Conservation (phyloP, 352 stramenopile genomes). For the Aphanomyces euteiches region DNA sequence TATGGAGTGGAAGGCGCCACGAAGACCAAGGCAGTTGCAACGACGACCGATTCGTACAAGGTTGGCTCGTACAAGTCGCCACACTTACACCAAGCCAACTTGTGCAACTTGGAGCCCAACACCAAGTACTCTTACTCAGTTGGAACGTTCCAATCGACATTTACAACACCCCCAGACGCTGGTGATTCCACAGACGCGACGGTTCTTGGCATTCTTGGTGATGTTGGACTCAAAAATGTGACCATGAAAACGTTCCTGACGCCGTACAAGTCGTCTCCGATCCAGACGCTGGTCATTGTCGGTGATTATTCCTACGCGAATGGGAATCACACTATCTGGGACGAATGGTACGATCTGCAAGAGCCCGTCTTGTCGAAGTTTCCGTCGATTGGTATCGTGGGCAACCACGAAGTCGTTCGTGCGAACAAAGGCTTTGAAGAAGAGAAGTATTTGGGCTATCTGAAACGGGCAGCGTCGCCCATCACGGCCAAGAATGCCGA, state of each 20-base stretch:
- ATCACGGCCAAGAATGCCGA: conserved; percentile 45
- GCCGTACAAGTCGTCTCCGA: conserved; percentile 40
- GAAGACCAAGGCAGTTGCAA: conserved; percentile 30
- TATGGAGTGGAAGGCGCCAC: neutral
- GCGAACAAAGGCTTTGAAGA: conserved; percentile 37
- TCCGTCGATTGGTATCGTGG: conserved; percentile 48
- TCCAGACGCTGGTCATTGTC: conserved; percentile 46
- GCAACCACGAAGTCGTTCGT: conserved; percentile 63
- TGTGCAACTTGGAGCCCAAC: conserved; percentile 41
- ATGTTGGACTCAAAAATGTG: conserved; percentile 18
- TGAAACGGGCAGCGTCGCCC: conserved; percentile 50
- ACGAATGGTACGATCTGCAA: conserved; percentile 58
- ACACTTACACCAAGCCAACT: conserved; percentile 44
- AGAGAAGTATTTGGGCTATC: conserved; percentile 46
- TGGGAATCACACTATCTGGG: conserved; percentile 56
- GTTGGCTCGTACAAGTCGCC: conserved; percentile 41
- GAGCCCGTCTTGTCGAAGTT: conserved; percentile 48
- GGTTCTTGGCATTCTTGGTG: conserved; percentile 43
- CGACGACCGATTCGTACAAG: conserved; percentile 41
- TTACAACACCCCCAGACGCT: conserved; percentile 37
- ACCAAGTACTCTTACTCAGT: conserved; percentile 54
- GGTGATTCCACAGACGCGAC: conserved; percentile 41
- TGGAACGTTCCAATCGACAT: conserved; percentile 34
- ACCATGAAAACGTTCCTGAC: neutral
- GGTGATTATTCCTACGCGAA: conserved; percentile 70